Percentiles rank a stretch among this genome's conserved stretches.
These are phyloP conservation scores for Harringtonia aguacate DNA, from an alignment of 2,329 filamentous ascomycete genomes.

Conservation along the genomic window DNA sequence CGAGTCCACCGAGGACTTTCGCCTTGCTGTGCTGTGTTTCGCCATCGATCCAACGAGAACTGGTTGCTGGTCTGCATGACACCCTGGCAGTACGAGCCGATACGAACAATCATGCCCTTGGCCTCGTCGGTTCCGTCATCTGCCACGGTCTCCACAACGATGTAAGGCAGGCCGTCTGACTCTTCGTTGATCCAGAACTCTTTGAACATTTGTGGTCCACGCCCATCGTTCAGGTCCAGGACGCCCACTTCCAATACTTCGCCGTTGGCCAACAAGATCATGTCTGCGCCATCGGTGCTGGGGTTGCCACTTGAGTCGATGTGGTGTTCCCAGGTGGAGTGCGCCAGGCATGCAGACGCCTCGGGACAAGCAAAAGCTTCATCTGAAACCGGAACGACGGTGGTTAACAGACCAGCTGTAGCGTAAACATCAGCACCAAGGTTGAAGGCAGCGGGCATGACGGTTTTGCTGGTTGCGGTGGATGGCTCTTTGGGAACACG, in stretches of 20 bases:
- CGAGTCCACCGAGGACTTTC: neutral
- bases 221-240: neutral
- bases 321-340: neutral
- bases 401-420: neutral
- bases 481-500: neutral
- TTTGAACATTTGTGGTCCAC: constrained; percentile 1
- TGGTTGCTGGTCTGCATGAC: neutral
- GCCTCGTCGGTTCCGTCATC: neutral
- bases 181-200: constrained; percentile 3
- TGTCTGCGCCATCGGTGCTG: constrained; percentile 2
- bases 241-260: constrained; percentile 2
- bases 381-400: neutral
- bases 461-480: neutral
- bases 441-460: neutral
- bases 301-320: neutral
- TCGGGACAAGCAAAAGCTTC: neutral
- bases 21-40: neutral
- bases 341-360: neutral
- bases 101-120: constrained; percentile 1
- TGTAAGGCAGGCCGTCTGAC: constrained; percentile 1
- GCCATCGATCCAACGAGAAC: constrained; percentile 3
- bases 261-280: constrained; percentile 4
- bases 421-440: neutral
- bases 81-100: constrained; percentile 3
- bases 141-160: neutral